Conservation (phyloP, 805 yeast species). For the Yarrowia sp. region DNA sequence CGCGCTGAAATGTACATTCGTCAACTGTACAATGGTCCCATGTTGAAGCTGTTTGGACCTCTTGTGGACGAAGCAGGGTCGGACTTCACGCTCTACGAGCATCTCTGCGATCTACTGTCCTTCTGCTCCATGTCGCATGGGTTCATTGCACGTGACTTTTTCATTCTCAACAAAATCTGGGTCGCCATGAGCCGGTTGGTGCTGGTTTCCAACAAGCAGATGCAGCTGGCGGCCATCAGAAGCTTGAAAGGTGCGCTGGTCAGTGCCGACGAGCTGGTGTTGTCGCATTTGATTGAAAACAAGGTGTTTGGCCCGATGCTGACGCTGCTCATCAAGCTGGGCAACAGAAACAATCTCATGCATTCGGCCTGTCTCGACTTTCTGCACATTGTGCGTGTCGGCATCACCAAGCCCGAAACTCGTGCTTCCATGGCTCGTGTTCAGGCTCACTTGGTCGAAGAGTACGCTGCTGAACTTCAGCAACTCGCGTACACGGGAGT, state of each 20-base stretch:
- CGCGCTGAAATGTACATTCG: slow-evolving; percentile 6
- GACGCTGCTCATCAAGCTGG: slow-evolving; percentile 48
- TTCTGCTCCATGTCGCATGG: slow-evolving; percentile 70
- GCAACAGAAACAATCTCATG: slow-evolving; percentile 57
- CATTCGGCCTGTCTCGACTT: slow-evolving; percentile 76
- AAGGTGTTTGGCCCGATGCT: slow-evolving; percentile 53
- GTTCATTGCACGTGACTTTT: slow-evolving; percentile 56
- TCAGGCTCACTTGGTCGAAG: slow-evolving; percentile 3
- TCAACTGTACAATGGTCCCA: slow-evolving; percentile 1
- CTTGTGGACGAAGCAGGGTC: not conserved
- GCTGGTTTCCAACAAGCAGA: slow-evolving; percentile 46
- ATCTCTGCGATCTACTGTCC: slow-evolving; percentile 66
- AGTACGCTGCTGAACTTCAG: slow-evolving; percentile 2
- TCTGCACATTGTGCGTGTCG: slow-evolving; percentile 29
- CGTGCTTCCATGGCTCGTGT: slow-evolving; percentile 13
- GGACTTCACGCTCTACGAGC: slow-evolving; percentile 38
- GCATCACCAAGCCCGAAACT: slow-evolving; percentile 17
- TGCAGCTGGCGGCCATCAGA: slow-evolving; percentile 66
- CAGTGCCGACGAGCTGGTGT: slow-evolving; percentile 60
- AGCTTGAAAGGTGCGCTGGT: slow-evolving; percentile 61
- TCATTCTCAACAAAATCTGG: slow-evolving; percentile 58
- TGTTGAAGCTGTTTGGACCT: not conserved
- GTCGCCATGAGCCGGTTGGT: slow-evolving; percentile 55
- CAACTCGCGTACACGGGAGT: slow-evolving; percentile 5
- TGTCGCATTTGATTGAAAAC: slow-evolving; percentile 54